A percentile compares a stretch with the other conserved stretches of the same genome.
phyloP scores from a whole-genome alignment of 768 basidiomycete species.

The Sporobolomyces phaffii region DNA sequence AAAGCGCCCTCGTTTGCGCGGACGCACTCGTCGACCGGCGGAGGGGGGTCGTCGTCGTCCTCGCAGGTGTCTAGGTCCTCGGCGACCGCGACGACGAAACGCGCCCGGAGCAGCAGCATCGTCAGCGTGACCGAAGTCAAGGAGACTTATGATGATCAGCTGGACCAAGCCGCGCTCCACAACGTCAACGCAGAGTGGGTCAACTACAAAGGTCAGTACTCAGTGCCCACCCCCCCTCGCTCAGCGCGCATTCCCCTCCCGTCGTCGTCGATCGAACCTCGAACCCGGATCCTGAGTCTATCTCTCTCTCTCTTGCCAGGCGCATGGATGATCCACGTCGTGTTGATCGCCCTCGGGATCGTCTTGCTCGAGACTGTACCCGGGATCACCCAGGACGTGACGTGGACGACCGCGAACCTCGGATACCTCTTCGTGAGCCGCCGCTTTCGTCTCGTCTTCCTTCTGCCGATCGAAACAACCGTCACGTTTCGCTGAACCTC shows the following conservation, averaged over 20 bases:
- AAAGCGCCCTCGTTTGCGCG: conserved; percentile 8
- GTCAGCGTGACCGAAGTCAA: conserved; percentile 39
- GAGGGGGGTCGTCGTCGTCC: background rate
- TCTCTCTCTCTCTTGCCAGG: conserved; percentile 52
- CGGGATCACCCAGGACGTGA: conserved; percentile 84
- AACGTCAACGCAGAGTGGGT: conserved; percentile 92
- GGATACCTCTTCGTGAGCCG: conserved; percentile 78
- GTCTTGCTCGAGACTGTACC: conserved; percentile 89
- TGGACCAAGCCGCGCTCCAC: conserved; percentile 39
- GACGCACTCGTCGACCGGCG: background rate
- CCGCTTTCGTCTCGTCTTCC: background rate
- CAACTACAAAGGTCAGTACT: conserved; percentile 72
- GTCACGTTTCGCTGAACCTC: background rate
- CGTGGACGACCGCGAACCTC: conserved; percentile 91
- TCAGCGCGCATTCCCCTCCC: too few relatives aligned
- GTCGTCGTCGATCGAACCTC: too few relatives aligned
- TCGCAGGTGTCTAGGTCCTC: background rate
- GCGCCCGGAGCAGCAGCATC: conserved; percentile 35
- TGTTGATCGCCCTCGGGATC: conserved; percentile 84
- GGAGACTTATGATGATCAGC: conserved; percentile 41
- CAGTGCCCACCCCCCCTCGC: too few relatives aligned
- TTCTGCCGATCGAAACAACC: background rate
- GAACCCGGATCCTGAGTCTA: too few relatives aligned
- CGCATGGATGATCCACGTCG: conserved; percentile 94
- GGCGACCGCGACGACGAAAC: conserved; percentile 11